A percentile compares a stretch with the other conserved stretches of the same genome.
Conservation (phyloP, 1,284 basidiomycete species). For the Serendipita sp. region DNA sequence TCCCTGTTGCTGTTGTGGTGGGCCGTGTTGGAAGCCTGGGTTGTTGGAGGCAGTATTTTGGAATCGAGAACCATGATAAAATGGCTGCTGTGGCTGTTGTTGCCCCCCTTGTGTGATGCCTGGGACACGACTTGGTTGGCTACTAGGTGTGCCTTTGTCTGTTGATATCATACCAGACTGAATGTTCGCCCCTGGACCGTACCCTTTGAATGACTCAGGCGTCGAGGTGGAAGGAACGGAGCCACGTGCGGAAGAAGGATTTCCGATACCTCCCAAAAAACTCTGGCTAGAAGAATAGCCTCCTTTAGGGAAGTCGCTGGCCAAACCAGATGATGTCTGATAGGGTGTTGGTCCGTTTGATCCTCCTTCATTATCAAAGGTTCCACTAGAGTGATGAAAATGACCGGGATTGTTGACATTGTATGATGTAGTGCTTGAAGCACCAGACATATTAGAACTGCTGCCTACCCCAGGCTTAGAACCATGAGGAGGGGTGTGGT, state of each 20-base stretch:
- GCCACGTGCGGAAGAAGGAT: background rate
- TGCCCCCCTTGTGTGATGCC: background rate
- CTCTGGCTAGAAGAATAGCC: background rate
- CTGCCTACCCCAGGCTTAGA: background rate
- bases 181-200: background rate
- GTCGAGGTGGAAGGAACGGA: background rate
- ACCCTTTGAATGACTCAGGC: background rate
- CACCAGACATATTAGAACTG: background rate
- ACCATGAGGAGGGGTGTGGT: background rate
- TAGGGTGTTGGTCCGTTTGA: background rate
- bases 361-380: background rate
- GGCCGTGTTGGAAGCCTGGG: background rate
- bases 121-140: background rate
- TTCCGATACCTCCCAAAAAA: background rate
- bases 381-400: background rate
- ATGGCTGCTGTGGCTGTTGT: background rate
- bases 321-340: background rate
- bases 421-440: background rate
- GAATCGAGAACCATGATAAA: background rate
- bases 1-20: conserved; percentile 7
- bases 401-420: background rate
- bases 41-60: background rate
- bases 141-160: background rate
- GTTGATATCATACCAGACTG: background rate
- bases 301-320: background rate